Evolutionary conservation across 192 early-diverging fungal genomes (phyloP).

Genomic region (Coemansia guatemalensis): DNA sequence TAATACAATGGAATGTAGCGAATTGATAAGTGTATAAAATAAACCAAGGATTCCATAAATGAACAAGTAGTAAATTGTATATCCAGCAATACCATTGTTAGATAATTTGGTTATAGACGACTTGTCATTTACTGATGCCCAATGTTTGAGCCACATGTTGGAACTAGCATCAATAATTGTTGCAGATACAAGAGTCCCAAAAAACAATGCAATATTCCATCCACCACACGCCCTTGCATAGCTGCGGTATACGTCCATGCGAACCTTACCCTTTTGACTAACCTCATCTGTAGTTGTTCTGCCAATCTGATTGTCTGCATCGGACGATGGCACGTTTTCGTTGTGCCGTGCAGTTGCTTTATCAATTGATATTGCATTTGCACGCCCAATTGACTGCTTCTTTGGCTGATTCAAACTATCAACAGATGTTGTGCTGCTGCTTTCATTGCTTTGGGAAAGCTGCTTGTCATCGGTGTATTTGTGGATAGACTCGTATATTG

Average conservation of each 20-base stretch:
- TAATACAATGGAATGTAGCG: neutral
- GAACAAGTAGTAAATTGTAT: neutral
- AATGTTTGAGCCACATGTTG: constrained; percentile 10
- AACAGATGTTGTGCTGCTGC: neutral
- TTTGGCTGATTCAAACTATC: neutral
- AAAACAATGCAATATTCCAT: neutral
- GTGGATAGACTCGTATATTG: constrained; percentile 1
- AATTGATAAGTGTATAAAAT: neutral
- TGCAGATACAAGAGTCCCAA: neutral
- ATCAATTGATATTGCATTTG: too few relatives aligned
- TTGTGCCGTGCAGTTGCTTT: too few relatives aligned
- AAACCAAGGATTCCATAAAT: constrained; percentile 8
- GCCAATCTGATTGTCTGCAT: neutral
- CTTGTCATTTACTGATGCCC: constrained; percentile 5
- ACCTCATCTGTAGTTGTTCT: neutral
- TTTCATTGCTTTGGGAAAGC: neutral
- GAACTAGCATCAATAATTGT: neutral
- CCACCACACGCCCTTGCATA: constrained; percentile 1
- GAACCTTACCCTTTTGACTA: neutral
- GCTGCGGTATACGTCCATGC: neutral
- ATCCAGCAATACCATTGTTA: neutral
- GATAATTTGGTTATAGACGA: neutral
- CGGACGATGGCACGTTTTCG: too few relatives aligned
- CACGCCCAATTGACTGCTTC: too few relatives aligned
- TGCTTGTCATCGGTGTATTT: neutral